Base-by-base conservation (phyloP, 2,329 filamentous ascomycete species). In the Neospermospora avenae region DNA sequence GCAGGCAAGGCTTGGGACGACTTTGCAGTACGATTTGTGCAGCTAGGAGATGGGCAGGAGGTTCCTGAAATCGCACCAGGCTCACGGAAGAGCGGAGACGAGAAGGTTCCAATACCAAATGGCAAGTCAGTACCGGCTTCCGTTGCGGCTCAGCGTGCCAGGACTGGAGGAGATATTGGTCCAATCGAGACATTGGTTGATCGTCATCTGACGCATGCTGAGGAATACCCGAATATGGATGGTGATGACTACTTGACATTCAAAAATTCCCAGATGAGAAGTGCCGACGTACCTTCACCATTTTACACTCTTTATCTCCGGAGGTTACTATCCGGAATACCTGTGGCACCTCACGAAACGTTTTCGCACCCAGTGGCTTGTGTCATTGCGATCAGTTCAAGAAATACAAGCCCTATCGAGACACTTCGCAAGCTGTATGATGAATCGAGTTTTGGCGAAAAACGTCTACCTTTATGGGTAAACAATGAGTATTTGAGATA, bases 341-440 rank as follows among this genome's bases (percentile, higher is more conserved):
- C 90, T 1, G 77, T 96, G 46, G 84, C 88, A 3, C 86, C 92
- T 0, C 92, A 97, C 69, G 95, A 99, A 76, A 95, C 95, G 0
- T 96, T 98, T 74, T 85, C 89, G 4, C 95, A 99, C 73, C 95
- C 96, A 0, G 93, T 98, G 22, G 93, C 93, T 5, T 93, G 92
- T 70, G 86, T 99, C 42, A 93, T 98, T 73, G 92, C 92, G 25
- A 96, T 98, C 70, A 98, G 92, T 73, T 98, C 95, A 10, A 85
- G 89, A 60, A 96, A 92, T 67, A 79, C 84, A 31, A 80, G 86
- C 16, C 93, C 96, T 0, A 93, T 98, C 65, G 92, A 96, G 72
- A 89, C 95, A 59, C 80, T 99, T 45, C 82, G 93, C 57, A 87
- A 85, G 66, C 78, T 99, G 3, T 99, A 98, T 74, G 83, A 84